phyloP scores from a whole-genome alignment of 345 rosid species.

The Gossypioides kirkii region DNA sequence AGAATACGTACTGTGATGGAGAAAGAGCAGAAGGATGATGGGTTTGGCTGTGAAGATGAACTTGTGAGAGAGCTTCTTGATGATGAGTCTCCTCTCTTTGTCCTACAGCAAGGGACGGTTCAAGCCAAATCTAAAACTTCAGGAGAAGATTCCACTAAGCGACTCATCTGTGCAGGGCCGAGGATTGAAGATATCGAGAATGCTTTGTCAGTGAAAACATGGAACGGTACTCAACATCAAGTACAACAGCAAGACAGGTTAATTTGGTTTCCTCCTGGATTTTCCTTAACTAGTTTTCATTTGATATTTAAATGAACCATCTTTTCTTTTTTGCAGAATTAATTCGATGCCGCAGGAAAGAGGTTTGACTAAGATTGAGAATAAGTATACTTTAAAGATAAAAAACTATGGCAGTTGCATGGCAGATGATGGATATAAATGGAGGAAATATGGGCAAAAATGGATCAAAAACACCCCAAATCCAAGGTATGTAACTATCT shows the following conservation, averaged over 20 bases:
- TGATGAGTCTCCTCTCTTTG: slow-evolving; percentile 45
- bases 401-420: slow-evolving; percentile 47
- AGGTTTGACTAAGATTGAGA: slow-evolving; percentile 42
- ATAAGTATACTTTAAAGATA: slow-evolving; percentile 64
- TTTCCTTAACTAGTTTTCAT: too few relatives aligned
- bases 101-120: slow-evolving; percentile 20
- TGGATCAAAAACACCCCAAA: slow-evolving; percentile 76
- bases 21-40: slow-evolving; percentile 18
- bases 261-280: background rate
- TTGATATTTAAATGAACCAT: background rate
- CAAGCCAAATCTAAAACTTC: slow-evolving; percentile 15
- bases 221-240: slow-evolving; percentile 17
- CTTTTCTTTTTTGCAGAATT: slow-evolving; percentile 5
- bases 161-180: slow-evolving; percentile 47
- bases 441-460: slow-evolving; percentile 97
- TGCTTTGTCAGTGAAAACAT: slow-evolving; percentile 32
- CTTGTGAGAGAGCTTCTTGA: slow-evolving; percentile 48
- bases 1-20: slow-evolving; percentile 15
- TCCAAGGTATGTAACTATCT: slow-evolving; percentile 47
- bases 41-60: slow-evolving; percentile 37
- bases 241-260: slow-evolving; percentile 31
- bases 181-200: slow-evolving; percentile 46
- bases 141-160: slow-evolving; percentile 26
- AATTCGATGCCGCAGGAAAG: slow-evolving; percentile 25
- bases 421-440: slow-evolving; percentile 81